Evolutionary conservation across 2,329 filamentous ascomycete species (phyloP).

Genomic region (Neofusicoccum parvum): DNA sequence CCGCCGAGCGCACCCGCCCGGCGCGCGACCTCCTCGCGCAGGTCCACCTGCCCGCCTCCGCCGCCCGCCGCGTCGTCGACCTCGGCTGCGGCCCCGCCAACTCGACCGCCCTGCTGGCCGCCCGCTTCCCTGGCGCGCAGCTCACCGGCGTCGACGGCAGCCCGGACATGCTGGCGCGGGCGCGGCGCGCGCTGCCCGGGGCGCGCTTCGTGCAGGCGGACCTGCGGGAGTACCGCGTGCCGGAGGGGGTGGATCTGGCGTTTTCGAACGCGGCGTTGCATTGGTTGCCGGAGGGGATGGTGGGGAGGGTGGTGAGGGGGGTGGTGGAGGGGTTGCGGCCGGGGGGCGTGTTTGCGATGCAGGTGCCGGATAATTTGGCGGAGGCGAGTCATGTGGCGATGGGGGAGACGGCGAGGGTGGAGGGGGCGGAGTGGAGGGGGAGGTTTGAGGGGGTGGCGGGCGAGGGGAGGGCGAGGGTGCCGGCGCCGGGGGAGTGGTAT

Average conservation of each 20-base stretch:
- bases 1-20: slow-evolving; percentile 55
- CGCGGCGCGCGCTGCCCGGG: slow-evolving; percentile 44
- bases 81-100: slow-evolving; percentile 65
- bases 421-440: not conserved
- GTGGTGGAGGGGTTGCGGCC: slow-evolving; percentile 45
- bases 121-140: slow-evolving; percentile 50
- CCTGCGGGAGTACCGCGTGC: slow-evolving; percentile 36
- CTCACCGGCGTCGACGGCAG: slow-evolving; percentile 59
- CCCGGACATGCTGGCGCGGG: slow-evolving; percentile 58
- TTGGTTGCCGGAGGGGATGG: slow-evolving; percentile 52
- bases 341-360: slow-evolving; percentile 57
- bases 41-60: slow-evolving; percentile 43
- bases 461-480: not conserved
- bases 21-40: slow-evolving; percentile 54
- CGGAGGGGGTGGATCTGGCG: slow-evolving; percentile 44
- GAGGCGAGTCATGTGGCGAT: slow-evolving; percentile 56
- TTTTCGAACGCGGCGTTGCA: slow-evolving; percentile 64
- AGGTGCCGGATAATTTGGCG: slow-evolving; percentile 55
- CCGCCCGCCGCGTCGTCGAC: slow-evolving; percentile 50
- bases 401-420: slow-evolving; percentile 43
- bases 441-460: not conserved
- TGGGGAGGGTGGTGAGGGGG: slow-evolving; percentile 49
- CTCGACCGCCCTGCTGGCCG: slow-evolving; percentile 54
- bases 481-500: slow-evolving; percentile 36
- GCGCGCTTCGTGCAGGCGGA: not conserved